Conservation (phyloP, 2,329 filamentous ascomycete genomes). For the Myriangium duriaei region DNA sequence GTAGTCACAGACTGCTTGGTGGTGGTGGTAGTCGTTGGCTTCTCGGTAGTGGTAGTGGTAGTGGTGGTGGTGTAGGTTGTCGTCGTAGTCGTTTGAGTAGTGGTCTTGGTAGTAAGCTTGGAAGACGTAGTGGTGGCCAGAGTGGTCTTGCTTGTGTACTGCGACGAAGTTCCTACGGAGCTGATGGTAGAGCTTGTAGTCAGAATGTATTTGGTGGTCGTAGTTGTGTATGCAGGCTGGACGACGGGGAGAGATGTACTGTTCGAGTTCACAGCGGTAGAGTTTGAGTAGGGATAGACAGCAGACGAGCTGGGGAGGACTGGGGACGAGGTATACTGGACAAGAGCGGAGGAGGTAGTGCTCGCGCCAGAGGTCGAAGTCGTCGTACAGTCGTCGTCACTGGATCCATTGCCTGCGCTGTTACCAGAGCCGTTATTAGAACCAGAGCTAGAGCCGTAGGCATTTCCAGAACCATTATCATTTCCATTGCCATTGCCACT, state of each 20-base stretch:
- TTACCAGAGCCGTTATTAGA: not conserved
- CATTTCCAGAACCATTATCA: not conserved
- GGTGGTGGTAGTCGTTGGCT: not conserved
- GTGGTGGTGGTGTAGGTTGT: too few relatives aligned
- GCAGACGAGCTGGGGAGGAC: constrained; percentile 2
- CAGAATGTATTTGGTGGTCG: constrained; percentile 4
- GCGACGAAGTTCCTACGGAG: too few relatives aligned
- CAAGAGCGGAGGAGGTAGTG: too few relatives aligned
- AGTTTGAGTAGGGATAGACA: constrained; percentile 1
- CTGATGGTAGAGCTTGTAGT: constrained; percentile 3
- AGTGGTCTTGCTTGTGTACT: too few relatives aligned
- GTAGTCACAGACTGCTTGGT: not conserved
- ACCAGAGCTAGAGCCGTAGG: not conserved
- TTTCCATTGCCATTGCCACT: not conserved
- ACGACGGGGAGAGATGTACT: not conserved
- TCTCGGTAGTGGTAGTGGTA: not conserved
- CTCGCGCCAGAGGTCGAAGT: not conserved
- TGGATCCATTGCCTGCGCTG: not conserved
- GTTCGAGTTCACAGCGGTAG: not conserved
- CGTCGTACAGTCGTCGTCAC: not conserved
- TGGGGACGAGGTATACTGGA: too few relatives aligned
- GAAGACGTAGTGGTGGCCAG: too few relatives aligned
- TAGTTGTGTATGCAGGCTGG: not conserved
- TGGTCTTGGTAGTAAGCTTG: constrained; percentile 2
- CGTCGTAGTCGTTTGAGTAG: not conserved